Conservation (phyloP, 441 rosid genomes). For the Breynia disticha region DNA sequence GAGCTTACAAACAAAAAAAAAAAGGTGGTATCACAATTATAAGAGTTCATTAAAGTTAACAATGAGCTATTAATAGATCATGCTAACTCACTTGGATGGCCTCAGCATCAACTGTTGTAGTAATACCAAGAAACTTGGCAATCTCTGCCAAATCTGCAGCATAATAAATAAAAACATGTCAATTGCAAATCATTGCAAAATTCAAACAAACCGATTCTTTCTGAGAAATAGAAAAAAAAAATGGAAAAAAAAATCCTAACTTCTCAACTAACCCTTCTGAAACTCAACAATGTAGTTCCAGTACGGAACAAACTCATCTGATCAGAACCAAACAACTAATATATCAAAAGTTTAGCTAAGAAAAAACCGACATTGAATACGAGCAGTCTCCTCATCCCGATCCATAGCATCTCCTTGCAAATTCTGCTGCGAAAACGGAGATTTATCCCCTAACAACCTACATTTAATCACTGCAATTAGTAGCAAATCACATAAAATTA, state of each 20-base stretch:
- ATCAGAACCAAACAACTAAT: too few relatives aligned
- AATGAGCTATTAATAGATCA: not conserved
- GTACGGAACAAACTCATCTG: too few relatives aligned
- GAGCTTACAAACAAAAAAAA: not conserved
- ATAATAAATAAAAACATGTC: not conserved
- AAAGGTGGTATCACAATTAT: not conserved
- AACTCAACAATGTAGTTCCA: too few relatives aligned
- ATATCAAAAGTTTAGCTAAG: slow-evolving; percentile 9
- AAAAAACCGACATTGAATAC: slow-evolving; percentile 22
- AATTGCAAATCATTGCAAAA: too few relatives aligned
- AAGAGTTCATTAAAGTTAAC: not conserved
- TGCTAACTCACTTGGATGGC: slow-evolving; percentile 60
- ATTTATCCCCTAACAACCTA: slow-evolving; percentile 88
- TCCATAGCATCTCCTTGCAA: slow-evolving; percentile 78
- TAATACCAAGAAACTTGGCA: slow-evolving; percentile 88
- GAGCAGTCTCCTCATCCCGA: slow-evolving; percentile 92
- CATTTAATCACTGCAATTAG: slow-evolving; percentile 2
- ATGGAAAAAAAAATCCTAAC: too few relatives aligned
- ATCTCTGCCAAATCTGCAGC: slow-evolving; percentile 84
- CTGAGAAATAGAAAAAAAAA: too few relatives aligned
- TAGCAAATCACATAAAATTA: not conserved
- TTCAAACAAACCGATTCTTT: too few relatives aligned
- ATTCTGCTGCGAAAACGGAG: slow-evolving; percentile 89
- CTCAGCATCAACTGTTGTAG: slow-evolving; percentile 69
- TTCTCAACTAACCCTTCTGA: too few relatives aligned